Evolutionary conservation across 495 filamentous ascomycete genomes (phyloP).

Genomic region (Neurospora sp.): DNA sequence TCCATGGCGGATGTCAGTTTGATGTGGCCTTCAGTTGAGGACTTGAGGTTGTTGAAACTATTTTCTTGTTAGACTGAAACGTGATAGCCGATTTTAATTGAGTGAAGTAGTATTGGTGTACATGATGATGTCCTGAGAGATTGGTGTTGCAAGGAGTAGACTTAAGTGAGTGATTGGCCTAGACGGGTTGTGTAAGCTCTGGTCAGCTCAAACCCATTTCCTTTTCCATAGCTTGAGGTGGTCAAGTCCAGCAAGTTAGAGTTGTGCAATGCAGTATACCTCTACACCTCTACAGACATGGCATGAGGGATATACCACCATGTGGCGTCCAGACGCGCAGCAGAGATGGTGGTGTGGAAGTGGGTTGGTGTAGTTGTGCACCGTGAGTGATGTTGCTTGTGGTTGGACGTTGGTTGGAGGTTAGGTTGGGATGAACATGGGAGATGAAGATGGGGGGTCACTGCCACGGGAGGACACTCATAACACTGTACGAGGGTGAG

Average conservation of each 20-base stretch:
- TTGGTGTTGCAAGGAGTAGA: background rate
- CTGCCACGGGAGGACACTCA: background rate
- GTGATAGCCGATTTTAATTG: slow-evolving; percentile 28
- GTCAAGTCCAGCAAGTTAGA: background rate
- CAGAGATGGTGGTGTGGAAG: background rate
- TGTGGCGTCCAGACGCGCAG: background rate
- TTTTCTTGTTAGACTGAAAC: slow-evolving; percentile 19
- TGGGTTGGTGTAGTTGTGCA: background rate
- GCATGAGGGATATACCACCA: background rate
- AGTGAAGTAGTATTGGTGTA: background rate
- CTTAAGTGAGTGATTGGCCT: background rate
- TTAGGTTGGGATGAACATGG: background rate
- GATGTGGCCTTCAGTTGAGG: slow-evolving; percentile 3
- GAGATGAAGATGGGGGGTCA: background rate
- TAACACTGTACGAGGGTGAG: background rate
- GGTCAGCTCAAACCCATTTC: background rate
- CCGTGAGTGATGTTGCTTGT: background rate
- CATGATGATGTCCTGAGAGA: background rate
- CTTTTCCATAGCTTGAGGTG: background rate
- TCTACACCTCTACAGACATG: too few species aligned
- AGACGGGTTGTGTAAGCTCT: background rate
- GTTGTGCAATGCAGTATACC: background rate
- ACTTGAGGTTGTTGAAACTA: slow-evolving; percentile 7
- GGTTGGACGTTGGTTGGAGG: background rate
- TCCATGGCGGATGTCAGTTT: slow-evolving; percentile 2